These are phyloP conservation scores for Sphaerulina musiva DNA, from an alignment of 2,329 filamentous ascomycete species.

Conservation along the genomic window DNA sequence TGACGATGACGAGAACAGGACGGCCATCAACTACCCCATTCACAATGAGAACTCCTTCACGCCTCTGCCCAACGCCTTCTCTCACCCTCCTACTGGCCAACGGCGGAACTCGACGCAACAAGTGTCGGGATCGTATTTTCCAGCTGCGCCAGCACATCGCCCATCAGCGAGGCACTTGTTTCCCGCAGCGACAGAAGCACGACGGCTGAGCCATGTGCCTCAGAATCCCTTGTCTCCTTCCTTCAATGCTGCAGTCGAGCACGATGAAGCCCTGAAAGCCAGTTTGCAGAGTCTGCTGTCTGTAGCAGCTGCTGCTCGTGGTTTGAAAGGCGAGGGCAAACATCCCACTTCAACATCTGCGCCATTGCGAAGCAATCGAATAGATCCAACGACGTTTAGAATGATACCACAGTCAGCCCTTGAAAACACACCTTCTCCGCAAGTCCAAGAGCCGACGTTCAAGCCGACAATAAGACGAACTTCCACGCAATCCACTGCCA, in stretches of 20 bases:
- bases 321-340: slow-evolving; percentile 56
- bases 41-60: slow-evolving; percentile 57
- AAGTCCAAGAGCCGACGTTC: slow-evolving; percentile 31
- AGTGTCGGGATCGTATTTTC: slow-evolving; percentile 42
- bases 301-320: slow-evolving; percentile 84
- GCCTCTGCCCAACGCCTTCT: slow-evolving; percentile 87
- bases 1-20: slow-evolving; percentile 71
- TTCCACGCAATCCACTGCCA: slow-evolving; percentile 27
- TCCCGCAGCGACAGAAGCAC: slow-evolving; percentile 32
- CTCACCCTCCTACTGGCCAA: slow-evolving; percentile 64
- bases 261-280: slow-evolving; percentile 85
- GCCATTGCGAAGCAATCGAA: slow-evolving; percentile 28
- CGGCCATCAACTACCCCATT: slow-evolving; percentile 62
- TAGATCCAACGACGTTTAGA: slow-evolving; percentile 50
- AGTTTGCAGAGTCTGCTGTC: slow-evolving; percentile 92
- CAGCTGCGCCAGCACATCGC: slow-evolving; percentile 28
- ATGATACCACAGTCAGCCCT: slow-evolving; percentile 55
- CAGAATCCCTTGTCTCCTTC: slow-evolving; percentile 66
- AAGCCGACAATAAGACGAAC: slow-evolving; percentile 34
- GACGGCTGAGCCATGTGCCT: slow-evolving; percentile 46
- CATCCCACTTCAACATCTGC: slow-evolving; percentile 22
- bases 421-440: slow-evolving; percentile 25
- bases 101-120: slow-evolving; percentile 44
- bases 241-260: slow-evolving; percentile 64
- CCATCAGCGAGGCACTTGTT: slow-evolving; percentile 29